Evolutionary conservation across 1,284 basidiomycete species (phyloP), one percentile per base, ranked within the genome.

Genomic region (Agroathelia rolfsii): DNA sequence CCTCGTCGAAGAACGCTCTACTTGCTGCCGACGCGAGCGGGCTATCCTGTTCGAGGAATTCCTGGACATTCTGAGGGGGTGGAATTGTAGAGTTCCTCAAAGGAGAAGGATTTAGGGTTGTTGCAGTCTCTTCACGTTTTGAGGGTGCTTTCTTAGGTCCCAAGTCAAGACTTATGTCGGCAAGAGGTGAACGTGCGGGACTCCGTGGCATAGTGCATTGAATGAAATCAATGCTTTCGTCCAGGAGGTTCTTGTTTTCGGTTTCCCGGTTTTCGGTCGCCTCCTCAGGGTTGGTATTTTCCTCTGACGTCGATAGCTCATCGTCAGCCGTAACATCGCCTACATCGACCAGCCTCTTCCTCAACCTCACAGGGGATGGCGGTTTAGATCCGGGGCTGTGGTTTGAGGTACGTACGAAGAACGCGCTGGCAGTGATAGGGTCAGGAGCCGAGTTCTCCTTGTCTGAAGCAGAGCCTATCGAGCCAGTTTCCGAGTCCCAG

Each of bases 261-360:
- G 8, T 28, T 9, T 14, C 8, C 9, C 26, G 7, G 26, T 22
- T 32, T 28, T 16, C 15, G 17, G 23, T 19, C 10, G 11, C 6
- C 4, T 24, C 36, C 10, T 41, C 35, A 11, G 32, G 25, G 12
- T 37, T 41, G 3, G 39, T 26, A n/a, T 41, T 32, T 10, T 23
- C 21, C 5, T 13, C 20, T 22, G 38, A 10, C 13, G 38, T 13
- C 14, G 32, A 24, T 2, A 29, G 25, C 3, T 38, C 35, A 17
- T 46, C 46, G 23, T 47, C 47, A 38, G 65, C 42, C 6, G 62
- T 63, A 21, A 61, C 50, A 40, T 75, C 71, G n/a, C 69, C 72
- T 30, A 76, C 51, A 48, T 79, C 76, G 29, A 79, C 59, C 24
- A 79, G 63, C 18, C 66, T 64, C 29, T 63, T 67, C 24, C 55